These are phyloP conservation scores for Fraxinus platypoda DNA, from an alignment of 305 asterid genomes.

Conservation along the genomic window DNA sequence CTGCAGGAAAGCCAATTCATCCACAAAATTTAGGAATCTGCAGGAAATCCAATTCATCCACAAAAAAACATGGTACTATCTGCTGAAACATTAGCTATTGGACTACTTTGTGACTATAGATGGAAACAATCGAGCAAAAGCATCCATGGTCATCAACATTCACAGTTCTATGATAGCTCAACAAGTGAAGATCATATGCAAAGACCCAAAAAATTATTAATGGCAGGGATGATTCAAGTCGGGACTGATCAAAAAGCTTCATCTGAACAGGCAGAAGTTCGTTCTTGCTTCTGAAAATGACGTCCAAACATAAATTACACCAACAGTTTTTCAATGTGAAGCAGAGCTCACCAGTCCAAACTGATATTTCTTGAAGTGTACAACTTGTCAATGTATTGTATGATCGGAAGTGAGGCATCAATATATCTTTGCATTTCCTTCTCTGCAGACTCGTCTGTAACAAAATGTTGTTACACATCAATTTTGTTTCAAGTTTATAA, in stretches of 20 bases:
- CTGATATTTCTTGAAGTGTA: constrained; percentile 59
- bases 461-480: not conserved
- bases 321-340: not conserved
- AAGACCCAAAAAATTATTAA: not conserved
- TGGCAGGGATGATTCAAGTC: not conserved
- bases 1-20: not conserved
- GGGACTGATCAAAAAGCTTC: not conserved
- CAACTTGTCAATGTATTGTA: constrained; percentile 69
- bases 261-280: not conserved
- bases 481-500: not conserved
- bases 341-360: constrained; percentile 69
- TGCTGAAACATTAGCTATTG: not conserved
- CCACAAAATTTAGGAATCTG: not conserved
- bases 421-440: constrained; percentile 76
- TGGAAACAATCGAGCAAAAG: not conserved
- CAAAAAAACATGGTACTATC: not conserved
- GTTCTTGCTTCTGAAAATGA: not conserved
- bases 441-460: constrained; percentile 66
- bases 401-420: constrained; percentile 63
- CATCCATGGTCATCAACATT: not conserved
- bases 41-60: not conserved
- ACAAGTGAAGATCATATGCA: not conserved
- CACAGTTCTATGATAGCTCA: not conserved
- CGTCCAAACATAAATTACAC: not conserved
- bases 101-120: not conserved